phyloP scores from a whole-genome alignment of 768 basidiomycete species.

The Trametes elegans region DNA sequence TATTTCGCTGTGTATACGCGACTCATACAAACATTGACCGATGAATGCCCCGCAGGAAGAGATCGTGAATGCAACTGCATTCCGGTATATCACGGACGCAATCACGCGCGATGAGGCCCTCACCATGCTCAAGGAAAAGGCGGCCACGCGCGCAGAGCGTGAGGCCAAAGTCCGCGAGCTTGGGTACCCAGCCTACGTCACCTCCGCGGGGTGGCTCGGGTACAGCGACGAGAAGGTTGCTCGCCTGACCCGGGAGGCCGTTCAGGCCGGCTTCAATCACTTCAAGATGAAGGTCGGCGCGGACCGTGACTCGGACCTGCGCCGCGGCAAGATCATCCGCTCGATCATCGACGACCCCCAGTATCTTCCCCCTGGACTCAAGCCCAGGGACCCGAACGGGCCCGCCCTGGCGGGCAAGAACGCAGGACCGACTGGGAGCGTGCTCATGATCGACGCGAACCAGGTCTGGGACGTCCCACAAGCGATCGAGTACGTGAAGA shows the following conservation, averaged over 20 bases:
- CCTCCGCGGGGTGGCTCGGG: conserved; percentile 91
- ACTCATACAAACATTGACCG: background rate
- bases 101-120: conserved; percentile 91
- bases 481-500: conserved; percentile 88
- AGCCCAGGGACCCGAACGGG: conserved; percentile 58
- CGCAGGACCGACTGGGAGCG: conserved; percentile 89
- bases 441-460: conserved; percentile 97
- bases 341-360: conserved; percentile 94
- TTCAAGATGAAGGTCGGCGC: conserved; percentile 99
- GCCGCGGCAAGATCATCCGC: conserved; percentile 85
- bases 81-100: conserved; percentile 90
- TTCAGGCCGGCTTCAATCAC: conserved; percentile 90
- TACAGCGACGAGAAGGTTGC: conserved; percentile 93
- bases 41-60: conserved; percentile 55
- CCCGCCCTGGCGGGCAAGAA: conserved; percentile 81
- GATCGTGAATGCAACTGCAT: conserved; percentile 71
- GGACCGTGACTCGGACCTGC: conserved; percentile 75
- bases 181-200: conserved; percentile 93
- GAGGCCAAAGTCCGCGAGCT: conserved; percentile 70
- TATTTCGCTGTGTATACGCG: background rate
- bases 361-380: conserved; percentile 61
- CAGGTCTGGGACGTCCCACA: conserved; percentile 94
- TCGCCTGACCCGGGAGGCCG: conserved; percentile 80
- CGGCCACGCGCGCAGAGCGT: conserved; percentile 72
- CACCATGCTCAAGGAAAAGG: conserved; percentile 73